A percentile compares a stretch with the other conserved stretches of the same genome.
These are phyloP conservation scores for Ilex aquifolium DNA, from an alignment of 257 asterid species.

Conservation along the genomic window DNA sequence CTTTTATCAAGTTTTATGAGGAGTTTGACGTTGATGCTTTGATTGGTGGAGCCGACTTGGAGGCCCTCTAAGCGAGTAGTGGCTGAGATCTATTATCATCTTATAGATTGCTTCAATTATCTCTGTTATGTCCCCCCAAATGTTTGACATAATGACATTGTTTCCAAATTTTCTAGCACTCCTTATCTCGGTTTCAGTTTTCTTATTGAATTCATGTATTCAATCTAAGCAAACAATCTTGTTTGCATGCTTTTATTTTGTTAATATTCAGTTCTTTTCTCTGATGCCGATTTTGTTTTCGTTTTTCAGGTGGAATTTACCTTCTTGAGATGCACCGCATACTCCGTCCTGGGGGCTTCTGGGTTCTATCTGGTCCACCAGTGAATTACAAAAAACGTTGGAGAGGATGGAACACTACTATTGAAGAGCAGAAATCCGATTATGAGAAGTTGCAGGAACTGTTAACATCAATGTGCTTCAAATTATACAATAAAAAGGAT, in stretches of 20 bases:
- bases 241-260: not conserved
- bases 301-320: conserved; percentile 47
- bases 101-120: too few relatives aligned
- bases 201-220: too few relatives aligned
- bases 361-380: conserved; percentile 67
- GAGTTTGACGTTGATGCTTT: too few relatives aligned
- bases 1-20: too few relatives aligned
- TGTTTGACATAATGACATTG: too few relatives aligned
- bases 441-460: conserved; percentile 34
- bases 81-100: too few relatives aligned
- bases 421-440: conserved; percentile 37
- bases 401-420: conserved; percentile 59
- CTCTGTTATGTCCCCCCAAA: too few relatives aligned
- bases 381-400: conserved; percentile 39
- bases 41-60: too few relatives aligned
- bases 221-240: too few relatives aligned
- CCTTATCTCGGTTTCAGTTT: too few relatives aligned
- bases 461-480: conserved; percentile 48
- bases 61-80: too few relatives aligned
- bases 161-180: too few relatives aligned
- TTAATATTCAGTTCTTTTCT: not conserved
- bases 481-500: conserved; percentile 37
- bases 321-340: conserved; percentile 56
- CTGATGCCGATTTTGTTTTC: not conserved
- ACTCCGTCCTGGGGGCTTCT: conserved; percentile 51